Conservation (phyloP, 1,284 basidiomycete species). For the Leucoagaricus sp. region DNA sequence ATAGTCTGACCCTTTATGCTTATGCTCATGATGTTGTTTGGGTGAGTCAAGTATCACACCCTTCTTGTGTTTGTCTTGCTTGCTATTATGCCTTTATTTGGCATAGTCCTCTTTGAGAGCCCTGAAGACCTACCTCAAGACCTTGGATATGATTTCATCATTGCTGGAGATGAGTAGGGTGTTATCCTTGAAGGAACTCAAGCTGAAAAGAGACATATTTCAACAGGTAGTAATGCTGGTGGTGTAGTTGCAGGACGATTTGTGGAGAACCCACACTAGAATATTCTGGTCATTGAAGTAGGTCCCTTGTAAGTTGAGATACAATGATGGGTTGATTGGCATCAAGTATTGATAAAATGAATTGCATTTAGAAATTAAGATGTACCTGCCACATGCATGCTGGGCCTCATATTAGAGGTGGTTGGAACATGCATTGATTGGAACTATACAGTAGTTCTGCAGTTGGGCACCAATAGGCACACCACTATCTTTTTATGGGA, state of each 20-base stretch:
- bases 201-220: not conserved
- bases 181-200: not conserved
- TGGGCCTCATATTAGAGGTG: constrained; percentile 1
- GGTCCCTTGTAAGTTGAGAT: constrained; percentile 22
- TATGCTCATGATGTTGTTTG: too few relatives aligned
- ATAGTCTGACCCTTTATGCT: too few relatives aligned
- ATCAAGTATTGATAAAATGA: not conserved
- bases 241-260: constrained; percentile 24
- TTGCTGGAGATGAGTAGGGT: constrained; percentile 14
- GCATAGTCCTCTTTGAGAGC: not conserved
- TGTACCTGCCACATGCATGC: constrained; percentile 17
- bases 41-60: too few relatives aligned
- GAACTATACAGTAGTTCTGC: constrained; percentile 22
- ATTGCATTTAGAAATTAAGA: constrained; percentile 16
- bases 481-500: constrained; percentile 17
- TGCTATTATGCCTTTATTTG: too few relatives aligned
- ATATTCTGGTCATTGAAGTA: constrained; percentile 25
- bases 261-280: constrained; percentile 17
- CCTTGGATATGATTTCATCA: constrained; percentile 16
- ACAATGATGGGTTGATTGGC: too few relatives aligned
- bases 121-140: not conserved
- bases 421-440: constrained; percentile 14
- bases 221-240: constrained; percentile 24
- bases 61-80: too few relatives aligned
- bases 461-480: constrained; percentile 15